Evolutionary conservation across 129 eudicot species (phyloP).

Genomic region (Gnaphalium uliginosum): DNA sequence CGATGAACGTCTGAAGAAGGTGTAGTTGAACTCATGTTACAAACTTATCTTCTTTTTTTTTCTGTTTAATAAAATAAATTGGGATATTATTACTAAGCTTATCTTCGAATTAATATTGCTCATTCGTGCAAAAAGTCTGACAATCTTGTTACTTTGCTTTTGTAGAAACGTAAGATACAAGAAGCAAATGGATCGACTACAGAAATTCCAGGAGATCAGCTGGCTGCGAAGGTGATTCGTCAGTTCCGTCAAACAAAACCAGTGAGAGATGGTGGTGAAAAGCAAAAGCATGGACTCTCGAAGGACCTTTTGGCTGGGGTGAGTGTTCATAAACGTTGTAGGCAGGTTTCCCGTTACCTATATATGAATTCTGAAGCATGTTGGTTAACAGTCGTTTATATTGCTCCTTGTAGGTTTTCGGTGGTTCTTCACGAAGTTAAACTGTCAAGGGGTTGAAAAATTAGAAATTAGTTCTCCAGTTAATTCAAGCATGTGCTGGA

Average conservation of each 20-base stretch:
- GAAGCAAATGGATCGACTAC: conserved; percentile 37
- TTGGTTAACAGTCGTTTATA: neutral
- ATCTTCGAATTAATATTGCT: neutral
- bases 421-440: conserved; percentile 35
- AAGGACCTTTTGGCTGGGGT: conserved; percentile 69
- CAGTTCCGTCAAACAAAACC: conserved; percentile 74
- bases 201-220: conserved; percentile 37
- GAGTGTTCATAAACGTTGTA: conserved; percentile 24
- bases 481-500: neutral
- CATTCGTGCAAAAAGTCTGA: conserved; percentile 9
- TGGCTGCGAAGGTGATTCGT: conserved; percentile 54
- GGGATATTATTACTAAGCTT: neutral
- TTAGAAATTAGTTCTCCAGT: neutral
- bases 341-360: conserved; percentile 3
- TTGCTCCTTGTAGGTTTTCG: conserved; percentile 47
- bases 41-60: neutral
- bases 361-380: conserved; percentile 2
- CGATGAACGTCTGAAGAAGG: conserved; percentile 89
- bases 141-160: conserved; percentile 11
- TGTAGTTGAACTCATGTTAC: conserved; percentile 21
- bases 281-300: conserved; percentile 57
- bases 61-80: neutral
- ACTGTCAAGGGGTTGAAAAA: conserved; percentile 2
- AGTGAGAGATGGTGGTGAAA: conserved; percentile 43
- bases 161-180: conserved; percentile 74